A percentile compares a stretch with the other conserved stretches of the same genome.
Conservation (phyloP, 495 filamentous ascomycete genomes). For the Talaromyces wortmannii region DNA sequence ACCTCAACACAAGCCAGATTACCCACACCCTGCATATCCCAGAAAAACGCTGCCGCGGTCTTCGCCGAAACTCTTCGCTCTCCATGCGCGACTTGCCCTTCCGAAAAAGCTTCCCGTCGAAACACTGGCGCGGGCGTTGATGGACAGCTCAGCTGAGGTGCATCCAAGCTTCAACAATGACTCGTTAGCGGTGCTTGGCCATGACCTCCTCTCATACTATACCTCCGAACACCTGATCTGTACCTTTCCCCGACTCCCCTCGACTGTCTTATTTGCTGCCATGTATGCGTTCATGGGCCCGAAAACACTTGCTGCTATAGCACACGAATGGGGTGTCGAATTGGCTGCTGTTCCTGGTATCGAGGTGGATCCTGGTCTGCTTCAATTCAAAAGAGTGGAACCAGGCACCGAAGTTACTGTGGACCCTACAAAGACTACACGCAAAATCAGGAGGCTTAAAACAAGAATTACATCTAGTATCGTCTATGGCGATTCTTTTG, state of each 20-base stretch:
- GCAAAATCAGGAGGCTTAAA: constrained; percentile 52
- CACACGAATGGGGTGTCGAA: constrained; percentile 86
- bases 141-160: constrained; percentile 75
- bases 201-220: constrained; percentile 77
- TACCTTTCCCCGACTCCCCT: constrained; percentile 83
- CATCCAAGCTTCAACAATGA: constrained; percentile 73
- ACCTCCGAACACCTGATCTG: constrained; percentile 79
- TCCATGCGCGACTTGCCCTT: constrained; percentile 85
- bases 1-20: constrained; percentile 16
- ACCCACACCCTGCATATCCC: constrained; percentile 48
- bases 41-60: constrained; percentile 38
- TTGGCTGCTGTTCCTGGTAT: constrained; percentile 71
- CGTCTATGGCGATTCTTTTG: constrained; percentile 75
- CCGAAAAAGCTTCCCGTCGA: constrained; percentile 75
- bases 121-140: constrained; percentile 76
- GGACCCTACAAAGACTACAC: constrained; percentile 13
- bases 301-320: constrained; percentile 59
- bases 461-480: constrained; percentile 64
- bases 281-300: constrained; percentile 76
- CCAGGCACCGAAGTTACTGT: constrained; percentile 45
- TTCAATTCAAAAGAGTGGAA: constrained; percentile 65
- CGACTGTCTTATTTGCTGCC: constrained; percentile 72
- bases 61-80: constrained; percentile 87
- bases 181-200: constrained; percentile 73
- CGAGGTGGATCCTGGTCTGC: constrained; percentile 88